These are phyloP conservation scores for Cadophora gregata DNA, from an alignment of 2,329 filamentous ascomycete genomes.

Conservation along the genomic window DNA sequence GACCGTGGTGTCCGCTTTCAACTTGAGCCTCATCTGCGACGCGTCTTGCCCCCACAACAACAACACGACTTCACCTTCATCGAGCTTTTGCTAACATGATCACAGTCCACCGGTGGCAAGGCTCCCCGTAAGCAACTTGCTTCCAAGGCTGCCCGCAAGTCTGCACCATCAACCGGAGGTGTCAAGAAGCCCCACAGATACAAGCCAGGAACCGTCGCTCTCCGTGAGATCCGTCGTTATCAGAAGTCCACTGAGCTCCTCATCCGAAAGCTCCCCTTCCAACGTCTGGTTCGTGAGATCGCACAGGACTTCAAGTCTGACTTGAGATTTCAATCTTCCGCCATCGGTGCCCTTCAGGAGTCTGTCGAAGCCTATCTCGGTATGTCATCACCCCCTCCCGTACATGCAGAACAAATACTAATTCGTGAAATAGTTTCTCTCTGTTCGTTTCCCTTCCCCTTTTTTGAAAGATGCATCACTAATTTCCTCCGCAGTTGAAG, in stretches of 20 bases:
- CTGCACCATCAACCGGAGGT: constrained; percentile 93
- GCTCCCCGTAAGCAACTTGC: constrained; percentile 94
- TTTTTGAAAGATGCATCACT: too few species aligned
- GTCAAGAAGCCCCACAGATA: constrained; percentile 95
- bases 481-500: not conserved
- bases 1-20: constrained; percentile 30
- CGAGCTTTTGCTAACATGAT: constrained; percentile 37
- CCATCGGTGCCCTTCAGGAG: constrained; percentile 97
- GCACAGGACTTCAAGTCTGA: constrained; percentile 95
- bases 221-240: constrained; percentile 98
- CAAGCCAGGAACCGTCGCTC: constrained; percentile 92
- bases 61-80: constrained; percentile 5
- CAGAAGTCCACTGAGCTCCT: constrained; percentile 97
- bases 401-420: too few species aligned
- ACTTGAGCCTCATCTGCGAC: constrained; percentile 32
- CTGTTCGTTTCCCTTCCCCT: not conserved
- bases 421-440: constrained; percentile 53
- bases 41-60: constrained; percentile 27
- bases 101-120: constrained; percentile 77
- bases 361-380: constrained; percentile 94
- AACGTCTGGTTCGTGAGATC: constrained; percentile 96
- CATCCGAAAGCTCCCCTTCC: constrained; percentile 97
- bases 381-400: too few species aligned
- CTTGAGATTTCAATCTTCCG: constrained; percentile 96
- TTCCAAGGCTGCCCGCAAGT: constrained; percentile 97